Evolutionary conservation across 495 filamentous ascomycete species (phyloP), one percentile per base, ranked within the genome.

Genomic region (Penicillium parvum): DNA sequence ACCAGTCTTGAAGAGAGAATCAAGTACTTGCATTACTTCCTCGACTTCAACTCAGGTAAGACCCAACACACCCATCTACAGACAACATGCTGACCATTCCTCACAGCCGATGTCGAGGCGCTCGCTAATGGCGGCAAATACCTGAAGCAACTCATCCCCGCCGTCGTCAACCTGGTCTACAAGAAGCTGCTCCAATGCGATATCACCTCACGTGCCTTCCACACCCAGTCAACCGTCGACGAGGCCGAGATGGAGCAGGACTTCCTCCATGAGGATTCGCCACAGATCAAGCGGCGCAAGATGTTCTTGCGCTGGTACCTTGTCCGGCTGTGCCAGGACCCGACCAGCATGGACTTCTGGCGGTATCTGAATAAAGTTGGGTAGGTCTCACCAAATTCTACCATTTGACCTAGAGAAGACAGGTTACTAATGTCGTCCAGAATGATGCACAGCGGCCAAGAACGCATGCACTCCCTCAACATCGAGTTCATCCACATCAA

Each of bases 361-460:
- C 74, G 84, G 45, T 89, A 88, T 57, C 62, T 88, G 25, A 79
- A 87, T 61, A 89, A 87, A 64, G 84, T 89, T 19, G 85, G 84
- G 71, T 71, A 49, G 43, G 66, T 61, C 15, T 0, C 3, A 32
- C 17, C 6, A 8, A 2, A 7, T 14, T 10, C 12, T 40, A 19
- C 4, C n/a, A n/a, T n/a, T n/a, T n/a, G n/a, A n/a, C n/a, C n/a
- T n/a, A n/a, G n/a, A n/a, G n/a, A n/a, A n/a, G n/a, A n/a, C n/a
- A n/a, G n/a, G n/a, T n/a, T n/a, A n/a, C n/a, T n/a, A n/a, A n/a
- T n/a, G n/a, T n/a, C n/a, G n/a, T n/a, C n/a, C n/a, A 79, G 76
- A 32, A 75, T 83, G 72, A 86, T 86, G 82, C 83, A 86, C 57
- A 74, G 73, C 3, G 83, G 82, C 2, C 72, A 79, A 43, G 83